Evolutionary conservation across 2,329 filamentous ascomycete genomes (phyloP).

Genomic region (Oidium heveae): DNA sequence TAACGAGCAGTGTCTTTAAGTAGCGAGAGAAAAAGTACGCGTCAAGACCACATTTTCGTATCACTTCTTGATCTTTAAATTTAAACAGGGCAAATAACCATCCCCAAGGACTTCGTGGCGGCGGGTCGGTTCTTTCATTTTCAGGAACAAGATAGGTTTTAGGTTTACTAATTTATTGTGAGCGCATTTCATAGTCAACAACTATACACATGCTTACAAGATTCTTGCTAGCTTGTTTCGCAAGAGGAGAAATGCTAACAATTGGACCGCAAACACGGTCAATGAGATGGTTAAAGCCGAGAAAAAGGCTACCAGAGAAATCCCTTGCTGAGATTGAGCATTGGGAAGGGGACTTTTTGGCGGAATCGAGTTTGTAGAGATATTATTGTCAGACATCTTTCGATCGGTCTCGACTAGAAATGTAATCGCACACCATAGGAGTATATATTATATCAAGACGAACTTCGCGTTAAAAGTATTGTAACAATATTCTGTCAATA

Average conservation of each 20-base stretch:
- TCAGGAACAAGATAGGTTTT: slow-evolving; percentile 72
- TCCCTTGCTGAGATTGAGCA: slow-evolving; percentile 10
- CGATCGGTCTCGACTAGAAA: no score
- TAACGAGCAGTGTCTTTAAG: slow-evolving; percentile 60
- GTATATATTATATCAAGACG: no score
- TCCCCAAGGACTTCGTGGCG: slow-evolving; percentile 29
- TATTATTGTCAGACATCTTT: no score
- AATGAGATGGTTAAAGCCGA: slow-evolving; percentile 12
- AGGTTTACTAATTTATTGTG: slow-evolving; percentile 31
- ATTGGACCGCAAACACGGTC: slow-evolving; percentile 19
- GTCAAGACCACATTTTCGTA: slow-evolving; percentile 85
- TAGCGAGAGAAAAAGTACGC: slow-evolving; percentile 96
- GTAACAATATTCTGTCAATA: no score
- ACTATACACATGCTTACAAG: slow-evolving; percentile 30
- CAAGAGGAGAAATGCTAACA: slow-evolving; percentile 48
- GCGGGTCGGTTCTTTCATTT: slow-evolving; percentile 55
- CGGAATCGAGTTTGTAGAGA: no score
- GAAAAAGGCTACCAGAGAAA: slow-evolving; percentile 12
- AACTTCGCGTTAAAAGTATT: no score
- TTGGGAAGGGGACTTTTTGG: no score
- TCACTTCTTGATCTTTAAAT: slow-evolving; percentile 54
- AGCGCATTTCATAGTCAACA: no score
- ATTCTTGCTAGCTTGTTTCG: slow-evolving; percentile 60
- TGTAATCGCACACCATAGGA: no score
- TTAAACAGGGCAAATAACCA: slow-evolving; percentile 33